Conservation (phyloP, 345 rosid species). For the Eucalyptus urophylla region DNA sequence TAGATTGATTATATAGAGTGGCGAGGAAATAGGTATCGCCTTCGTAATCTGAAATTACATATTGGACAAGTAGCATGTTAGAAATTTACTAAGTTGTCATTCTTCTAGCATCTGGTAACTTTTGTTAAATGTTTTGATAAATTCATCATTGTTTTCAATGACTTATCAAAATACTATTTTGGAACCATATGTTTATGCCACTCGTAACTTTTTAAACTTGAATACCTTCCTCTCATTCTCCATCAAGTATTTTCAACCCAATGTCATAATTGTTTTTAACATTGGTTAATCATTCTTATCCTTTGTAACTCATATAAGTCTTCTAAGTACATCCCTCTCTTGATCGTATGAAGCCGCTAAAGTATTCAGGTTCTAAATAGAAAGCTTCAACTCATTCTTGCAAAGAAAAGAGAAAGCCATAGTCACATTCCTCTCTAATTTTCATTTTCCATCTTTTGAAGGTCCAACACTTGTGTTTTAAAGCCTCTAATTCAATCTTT, state of each 20-base stretch:
- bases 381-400: neutral
- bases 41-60: neutral
- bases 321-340: neutral
- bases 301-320: neutral
- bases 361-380: neutral
- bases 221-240: neutral
- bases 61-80: neutral
- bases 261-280: neutral
- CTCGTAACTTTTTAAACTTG: neutral
- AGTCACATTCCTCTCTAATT: neutral
- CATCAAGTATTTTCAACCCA: neutral
- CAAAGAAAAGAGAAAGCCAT: neutral
- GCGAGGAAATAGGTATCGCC: neutral
- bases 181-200: neutral
- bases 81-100: no score
- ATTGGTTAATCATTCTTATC: neutral
- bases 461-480: neutral
- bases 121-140: neutral
- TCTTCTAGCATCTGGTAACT: rapidly evolving
- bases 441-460: neutral
- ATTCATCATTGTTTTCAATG: neutral
- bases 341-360: neutral
- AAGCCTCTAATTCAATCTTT: neutral
- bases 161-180: no score
- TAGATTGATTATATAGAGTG: neutral